Evolutionary conservation across 805 yeast species (phyloP), one percentile per base, ranked within the genome.

Genomic region (Schwanniomyces polymorphus): DNA sequence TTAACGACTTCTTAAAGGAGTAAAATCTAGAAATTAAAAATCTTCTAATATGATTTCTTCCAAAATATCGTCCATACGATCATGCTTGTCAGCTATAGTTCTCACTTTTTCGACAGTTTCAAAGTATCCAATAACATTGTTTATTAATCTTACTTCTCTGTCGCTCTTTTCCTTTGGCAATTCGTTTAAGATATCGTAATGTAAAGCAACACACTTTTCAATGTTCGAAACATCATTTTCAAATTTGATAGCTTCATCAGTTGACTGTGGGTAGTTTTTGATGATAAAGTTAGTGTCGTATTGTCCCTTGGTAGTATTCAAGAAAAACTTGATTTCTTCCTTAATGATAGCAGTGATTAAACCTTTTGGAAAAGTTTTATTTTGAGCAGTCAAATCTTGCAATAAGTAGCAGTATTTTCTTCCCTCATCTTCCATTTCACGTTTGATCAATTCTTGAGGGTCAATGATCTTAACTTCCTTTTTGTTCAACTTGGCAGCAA

Each of bases 221-320:
- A 78, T 64, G 8, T 76, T 75, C 2, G 84, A 76, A 25, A 86
- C 74, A 48, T 85, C 88, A 54, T 82, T 86, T 60, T 87, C 94
- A 52, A 87, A 87, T 56, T 80, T 82, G 44, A 84, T 79, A 3
- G 89, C 86, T 50, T 86, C 91, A 42, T 79, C 79, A 34, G 87
- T 75, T 21, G 74, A 71, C 42, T 72, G 75, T 3, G 92, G 91
- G 58, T 79, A 86, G 56, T 84, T 80, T 25, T 78, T 58, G 42
- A 86, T 61, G 0, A 84, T 53, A 31, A 82, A 79, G 34, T 70
- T 68, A 27, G 81, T 78, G 27, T 75, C 70, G 18, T 70, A 56
- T 18, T 73, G 72, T 3, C 76, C 55, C 25, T 55, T 57, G 10
- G 71, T 54, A 1, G 77, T 73, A 48, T 69, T 73, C 49, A 67